A percentile compares a stretch with the other conserved stretches of the same genome.
Conservation (phyloP, 139 green algal genomes). For the Closterium sp. region DNA sequence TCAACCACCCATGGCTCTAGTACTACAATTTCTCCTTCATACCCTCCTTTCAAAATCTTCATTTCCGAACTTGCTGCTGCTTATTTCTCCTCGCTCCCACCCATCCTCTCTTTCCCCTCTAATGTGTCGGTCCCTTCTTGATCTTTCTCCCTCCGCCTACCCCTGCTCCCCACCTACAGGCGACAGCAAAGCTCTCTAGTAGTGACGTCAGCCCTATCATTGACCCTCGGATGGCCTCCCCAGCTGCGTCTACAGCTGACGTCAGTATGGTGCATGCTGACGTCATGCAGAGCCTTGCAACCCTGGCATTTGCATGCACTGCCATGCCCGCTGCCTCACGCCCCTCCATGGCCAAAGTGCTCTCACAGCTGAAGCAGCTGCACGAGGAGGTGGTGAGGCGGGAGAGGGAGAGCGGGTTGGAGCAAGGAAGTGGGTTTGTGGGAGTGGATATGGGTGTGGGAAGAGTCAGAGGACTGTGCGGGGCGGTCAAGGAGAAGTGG, state of each 20-base stretch:
- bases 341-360: neutral
- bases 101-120: neutral
- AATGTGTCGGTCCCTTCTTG: neutral
- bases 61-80: too few relatives aligned
- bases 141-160: neutral
- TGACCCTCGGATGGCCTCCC: neutral
- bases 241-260: neutral
- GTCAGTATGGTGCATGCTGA: neutral
- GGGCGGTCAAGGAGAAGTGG: neutral
- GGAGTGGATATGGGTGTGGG: too few relatives aligned
- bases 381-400: neutral
- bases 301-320: neutral
- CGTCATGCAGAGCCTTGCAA: neutral
- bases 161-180: neutral
- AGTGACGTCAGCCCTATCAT: neutral
- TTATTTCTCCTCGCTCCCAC: too few relatives aligned
- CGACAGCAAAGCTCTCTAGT: neutral
- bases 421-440: neutral
- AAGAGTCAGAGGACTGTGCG: neutral
- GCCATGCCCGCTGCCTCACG: neutral
- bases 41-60: neutral
- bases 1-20: too few relatives aligned
- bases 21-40: neutral
- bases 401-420: neutral
- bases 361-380: neutral